These are phyloP conservation scores for Sporothrix mexicana DNA, from an alignment of 2,329 filamentous ascomycete genomes.

Conservation along the genomic window DNA sequence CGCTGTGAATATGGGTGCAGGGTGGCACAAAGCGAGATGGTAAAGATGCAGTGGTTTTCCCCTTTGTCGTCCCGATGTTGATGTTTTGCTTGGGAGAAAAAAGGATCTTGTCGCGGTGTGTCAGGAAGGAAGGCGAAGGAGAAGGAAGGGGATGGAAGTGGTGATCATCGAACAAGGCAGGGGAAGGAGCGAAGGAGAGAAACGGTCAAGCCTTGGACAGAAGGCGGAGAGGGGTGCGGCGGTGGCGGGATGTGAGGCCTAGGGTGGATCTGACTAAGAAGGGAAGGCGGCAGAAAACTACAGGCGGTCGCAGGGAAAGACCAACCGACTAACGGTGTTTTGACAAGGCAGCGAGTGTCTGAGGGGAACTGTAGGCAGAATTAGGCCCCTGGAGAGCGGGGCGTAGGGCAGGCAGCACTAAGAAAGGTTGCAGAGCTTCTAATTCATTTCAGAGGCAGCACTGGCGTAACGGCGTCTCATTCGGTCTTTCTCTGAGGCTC, in stretches of 20 bases:
- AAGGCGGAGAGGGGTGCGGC: slow-evolving; percentile 25
- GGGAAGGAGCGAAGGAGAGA: slow-evolving; percentile 27
- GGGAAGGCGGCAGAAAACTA: slow-evolving; percentile 15
- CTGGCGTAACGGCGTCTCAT: too few species aligned
- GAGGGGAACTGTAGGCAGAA: slow-evolving; percentile 25
- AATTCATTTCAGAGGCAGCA: too few species aligned
- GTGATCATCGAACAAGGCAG: slow-evolving; percentile 25
- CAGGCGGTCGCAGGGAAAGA: not conserved
- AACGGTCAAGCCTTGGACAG: slow-evolving; percentile 23
- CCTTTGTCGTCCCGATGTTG: not conserved
- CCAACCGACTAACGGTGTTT: not conserved
- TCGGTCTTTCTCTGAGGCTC: too few species aligned
- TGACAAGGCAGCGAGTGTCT: slow-evolving; percentile 6
- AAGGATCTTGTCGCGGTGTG: not conserved
- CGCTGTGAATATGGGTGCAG: not conserved
- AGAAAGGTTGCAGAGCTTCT: not conserved
- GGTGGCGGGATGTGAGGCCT: slow-evolving; percentile 20
- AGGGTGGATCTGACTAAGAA: slow-evolving; percentile 23
- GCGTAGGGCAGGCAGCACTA: slow-evolving; percentile 16
- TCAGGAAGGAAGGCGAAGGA: not conserved
- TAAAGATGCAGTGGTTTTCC: not conserved
- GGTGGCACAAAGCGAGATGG: slow-evolving; percentile 15
- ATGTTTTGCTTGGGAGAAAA: not conserved
- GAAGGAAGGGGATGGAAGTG: slow-evolving; percentile 8
- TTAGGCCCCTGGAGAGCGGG: not conserved